These are phyloP conservation scores for Grigorovia yakushimaensis DNA, from an alignment of 805 yeast species.

Conservation along the genomic window DNA sequence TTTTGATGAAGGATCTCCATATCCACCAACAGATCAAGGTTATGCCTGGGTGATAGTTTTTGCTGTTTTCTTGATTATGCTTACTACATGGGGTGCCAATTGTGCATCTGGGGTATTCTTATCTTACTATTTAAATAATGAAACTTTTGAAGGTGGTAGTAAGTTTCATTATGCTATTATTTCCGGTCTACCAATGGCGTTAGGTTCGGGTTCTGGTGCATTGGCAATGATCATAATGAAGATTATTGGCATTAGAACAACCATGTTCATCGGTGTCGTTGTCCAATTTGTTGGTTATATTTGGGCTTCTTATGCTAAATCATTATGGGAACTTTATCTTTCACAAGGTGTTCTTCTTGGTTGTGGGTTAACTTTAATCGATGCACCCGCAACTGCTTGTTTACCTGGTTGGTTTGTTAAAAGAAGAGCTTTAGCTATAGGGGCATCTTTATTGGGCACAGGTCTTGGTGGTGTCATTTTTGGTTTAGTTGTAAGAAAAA, in stretches of 20 bases:
- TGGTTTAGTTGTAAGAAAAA: slow-evolving; percentile 31
- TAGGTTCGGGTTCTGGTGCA: slow-evolving; percentile 54
- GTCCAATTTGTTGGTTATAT: slow-evolving; percentile 46
- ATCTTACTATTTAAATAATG: slow-evolving; percentile 42
- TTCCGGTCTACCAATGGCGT: slow-evolving; percentile 54
- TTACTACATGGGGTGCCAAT: slow-evolving; percentile 70
- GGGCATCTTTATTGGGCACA: slow-evolving; percentile 40
- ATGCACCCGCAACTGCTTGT: slow-evolving; percentile 48
- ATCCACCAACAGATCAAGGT: slow-evolving; percentile 52
- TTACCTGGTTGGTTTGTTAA: slow-evolving; percentile 65
- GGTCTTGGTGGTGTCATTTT: slow-evolving; percentile 43
- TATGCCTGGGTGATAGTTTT: slow-evolving; percentile 56
- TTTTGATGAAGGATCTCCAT: no score
- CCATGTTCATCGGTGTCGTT: slow-evolving; percentile 42
- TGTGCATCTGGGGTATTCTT: slow-evolving; percentile 55
- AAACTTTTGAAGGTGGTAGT: slow-evolving; percentile 44
- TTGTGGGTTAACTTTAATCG: slow-evolving; percentile 39
- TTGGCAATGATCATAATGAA: slow-evolving; percentile 38
- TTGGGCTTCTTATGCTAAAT: slow-evolving; percentile 49
- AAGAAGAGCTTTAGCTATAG: slow-evolving; percentile 46
- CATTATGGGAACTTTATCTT: slow-evolving; percentile 56
- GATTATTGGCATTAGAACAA: slow-evolving; percentile 39
- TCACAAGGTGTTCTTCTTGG: slow-evolving; percentile 63
- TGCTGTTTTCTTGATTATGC: slow-evolving; percentile 41
- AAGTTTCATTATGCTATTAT: slow-evolving; percentile 56